Percentiles rank a stretch among this genome's conserved stretches.
These are phyloP conservation scores for Agroathelia rolfsii DNA, from an alignment of 1,284 basidiomycete species.

Conservation along the genomic window DNA sequence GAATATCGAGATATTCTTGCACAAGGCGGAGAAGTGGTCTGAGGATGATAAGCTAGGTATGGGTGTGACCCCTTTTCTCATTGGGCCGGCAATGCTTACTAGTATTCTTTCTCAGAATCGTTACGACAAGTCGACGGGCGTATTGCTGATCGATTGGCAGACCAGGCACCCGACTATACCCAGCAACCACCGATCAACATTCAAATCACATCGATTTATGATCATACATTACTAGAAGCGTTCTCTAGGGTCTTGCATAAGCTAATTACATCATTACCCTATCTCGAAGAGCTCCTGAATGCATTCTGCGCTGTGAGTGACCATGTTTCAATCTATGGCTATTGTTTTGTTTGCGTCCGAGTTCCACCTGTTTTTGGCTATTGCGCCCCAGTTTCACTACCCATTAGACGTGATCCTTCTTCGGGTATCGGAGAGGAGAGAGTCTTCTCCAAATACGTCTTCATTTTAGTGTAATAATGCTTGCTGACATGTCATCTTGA, in stretches of 20 bases:
- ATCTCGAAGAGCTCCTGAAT: constrained; percentile 73
- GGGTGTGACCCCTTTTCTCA: constrained; percentile 14
- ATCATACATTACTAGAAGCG: constrained; percentile 81
- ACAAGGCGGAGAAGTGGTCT: constrained; percentile 89
- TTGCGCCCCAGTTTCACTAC: too few relatives aligned
- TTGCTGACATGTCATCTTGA: constrained; percentile 3
- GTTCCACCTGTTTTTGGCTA: too few relatives aligned
- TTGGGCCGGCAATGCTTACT: constrained; percentile 1
- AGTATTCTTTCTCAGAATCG: constrained; percentile 49
- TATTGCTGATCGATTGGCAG: constrained; percentile 72
- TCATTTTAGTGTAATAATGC: background rate
- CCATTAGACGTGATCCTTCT: background rate
- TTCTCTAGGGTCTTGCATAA: constrained; percentile 76
- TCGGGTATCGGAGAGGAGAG: too few relatives aligned
- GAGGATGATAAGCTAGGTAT: constrained; percentile 88
- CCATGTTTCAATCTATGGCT: background rate
- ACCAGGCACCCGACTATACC: constrained; percentile 60
- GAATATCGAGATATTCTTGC: constrained; percentile 89
- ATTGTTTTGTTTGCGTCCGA: too few relatives aligned
- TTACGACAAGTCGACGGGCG: constrained; percentile 82
- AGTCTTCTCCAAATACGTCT: background rate
- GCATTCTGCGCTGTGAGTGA: constrained; percentile 65
- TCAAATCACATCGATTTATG: constrained; percentile 84
- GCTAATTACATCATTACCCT: constrained; percentile 60
- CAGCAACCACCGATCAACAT: constrained; percentile 64